Evolutionary conservation across 768 basidiomycete genomes (phyloP).

Genomic region (Pseudohyphozyma bogoriensis): DNA sequence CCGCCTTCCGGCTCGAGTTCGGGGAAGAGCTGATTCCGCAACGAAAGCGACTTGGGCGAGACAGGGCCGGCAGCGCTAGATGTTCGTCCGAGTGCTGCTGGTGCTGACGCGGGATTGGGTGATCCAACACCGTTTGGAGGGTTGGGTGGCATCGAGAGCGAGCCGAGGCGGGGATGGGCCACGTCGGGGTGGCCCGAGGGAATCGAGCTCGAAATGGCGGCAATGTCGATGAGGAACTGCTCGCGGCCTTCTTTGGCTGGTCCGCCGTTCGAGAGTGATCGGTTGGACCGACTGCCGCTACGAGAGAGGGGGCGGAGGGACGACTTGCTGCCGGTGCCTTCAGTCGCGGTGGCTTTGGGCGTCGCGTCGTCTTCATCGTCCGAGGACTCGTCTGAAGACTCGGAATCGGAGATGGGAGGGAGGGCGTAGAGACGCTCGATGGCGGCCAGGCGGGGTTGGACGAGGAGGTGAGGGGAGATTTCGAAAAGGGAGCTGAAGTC

Average conservation of each 20-base stretch:
- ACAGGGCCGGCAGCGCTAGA: too few relatives aligned
- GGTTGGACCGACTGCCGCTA: background rate
- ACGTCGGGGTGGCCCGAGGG: constrained; percentile 26
- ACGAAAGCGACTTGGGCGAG: constrained; percentile 18
- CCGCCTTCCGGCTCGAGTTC: constrained; percentile 8
- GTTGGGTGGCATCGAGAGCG: constrained; percentile 24
- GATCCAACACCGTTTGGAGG: too few relatives aligned
- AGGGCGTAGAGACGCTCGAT: constrained; percentile 27
- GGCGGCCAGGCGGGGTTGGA: constrained; percentile 8
- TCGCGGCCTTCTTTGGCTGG: background rate
- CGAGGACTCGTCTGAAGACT: background rate
- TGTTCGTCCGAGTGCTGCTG: too few relatives aligned
- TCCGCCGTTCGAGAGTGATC: background rate
- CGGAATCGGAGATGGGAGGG: constrained; percentile 3
- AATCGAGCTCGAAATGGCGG: constrained; percentile 13
- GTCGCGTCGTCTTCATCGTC: background rate
- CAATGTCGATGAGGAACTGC: constrained; percentile 22
- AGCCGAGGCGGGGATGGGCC: constrained; percentile 30
- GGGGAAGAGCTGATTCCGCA: constrained; percentile 27
- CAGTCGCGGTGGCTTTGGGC: background rate
- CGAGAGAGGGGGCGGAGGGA: background rate
- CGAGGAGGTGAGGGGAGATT: constrained; percentile 19
- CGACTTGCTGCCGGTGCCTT: background rate
- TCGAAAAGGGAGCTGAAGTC: constrained; percentile 28
- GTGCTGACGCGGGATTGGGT: too few relatives aligned